Evolutionary conservation across 305 asterid genomes (phyloP), one percentile per base, ranked within the genome.

Genomic region (Fraxinus platypoda): DNA sequence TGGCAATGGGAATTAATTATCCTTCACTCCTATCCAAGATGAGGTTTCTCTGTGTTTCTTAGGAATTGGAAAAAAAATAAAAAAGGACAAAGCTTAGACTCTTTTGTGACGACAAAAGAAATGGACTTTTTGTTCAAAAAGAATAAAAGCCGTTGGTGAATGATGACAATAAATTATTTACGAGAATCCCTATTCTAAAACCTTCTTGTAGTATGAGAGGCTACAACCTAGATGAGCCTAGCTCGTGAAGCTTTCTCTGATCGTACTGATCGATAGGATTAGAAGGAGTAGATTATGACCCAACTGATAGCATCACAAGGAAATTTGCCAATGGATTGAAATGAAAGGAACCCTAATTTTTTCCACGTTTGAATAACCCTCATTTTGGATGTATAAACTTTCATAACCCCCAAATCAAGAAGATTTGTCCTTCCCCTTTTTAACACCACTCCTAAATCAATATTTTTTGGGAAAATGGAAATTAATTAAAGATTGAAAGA

Each of bases 41-140:
- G 79, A 25, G 74, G 75, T 79, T 82, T 54, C 57, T 79, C 77
- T 75, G 76, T 52, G 62, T 52, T 52, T 52, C 25, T 52, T 52
- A 5, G 8, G 62, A 15, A 49, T 49, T 49, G 19, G 19, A 6
- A 35, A 35, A 8, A 15, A 12, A 46, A 43, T n/a, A 46, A 46
- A 4, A 49, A 13, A 0, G 8, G 7, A n/a, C 64, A 52, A 52
- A 17, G 64, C 9, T 52, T 52, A 52, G 25, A 52, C 11, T 54
- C 25, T 54, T 54, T 17, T 54, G 64, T 54, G 25, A 54, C 8
- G 64, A n/a, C 8, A 8, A 54, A 54, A 54, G 64, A 54, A 17
- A 17, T 54, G 23, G 11, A 54, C 25, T 54, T n/a, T n/a, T 54
- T 17, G 23, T 54, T 54, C 23, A n/a, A n/a, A 54, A n/a, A n/a